These are phyloP conservation scores for Chrysanthemum seticuspe DNA, from an alignment of 129 eudicot genomes.

Conservation along the genomic window DNA sequence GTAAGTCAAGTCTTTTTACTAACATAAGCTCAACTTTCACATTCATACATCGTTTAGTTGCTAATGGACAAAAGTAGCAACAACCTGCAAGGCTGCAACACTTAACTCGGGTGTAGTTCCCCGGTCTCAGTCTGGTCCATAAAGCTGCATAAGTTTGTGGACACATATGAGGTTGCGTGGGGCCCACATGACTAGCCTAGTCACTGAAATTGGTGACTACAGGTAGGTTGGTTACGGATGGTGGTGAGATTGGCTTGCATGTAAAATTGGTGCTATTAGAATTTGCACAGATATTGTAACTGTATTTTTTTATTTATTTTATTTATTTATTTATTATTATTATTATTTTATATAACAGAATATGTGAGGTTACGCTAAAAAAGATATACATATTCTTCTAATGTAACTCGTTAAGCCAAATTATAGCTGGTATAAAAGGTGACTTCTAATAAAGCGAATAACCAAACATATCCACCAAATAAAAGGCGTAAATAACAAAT, in stretches of 20 bases:
- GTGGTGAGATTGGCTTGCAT: constrained; percentile 72
- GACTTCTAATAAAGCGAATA: no score
- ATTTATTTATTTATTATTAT: no score
- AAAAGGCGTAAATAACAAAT: no score
- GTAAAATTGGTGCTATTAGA: constrained; percentile 65
- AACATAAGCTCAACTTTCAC: constrained; percentile 69
- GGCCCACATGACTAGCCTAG: constrained; percentile 77
- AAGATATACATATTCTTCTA: no score
- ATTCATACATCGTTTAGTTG: constrained; percentile 46
- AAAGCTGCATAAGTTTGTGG: constrained; percentile 57
- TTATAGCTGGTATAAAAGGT: no score
- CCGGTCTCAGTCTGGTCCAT: constrained; percentile 66
- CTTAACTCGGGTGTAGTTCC: constrained; percentile 77
- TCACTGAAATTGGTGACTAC: constrained; percentile 83
- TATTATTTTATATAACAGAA: no score
- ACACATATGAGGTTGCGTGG: constrained; percentile 60
- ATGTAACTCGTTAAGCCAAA: no score
- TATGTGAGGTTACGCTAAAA: no score
- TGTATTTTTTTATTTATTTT: background rate
- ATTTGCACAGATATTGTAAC: background rate
- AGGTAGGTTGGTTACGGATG: constrained; percentile 61
- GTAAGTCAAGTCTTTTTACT: constrained; percentile 58
- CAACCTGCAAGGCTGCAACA: constrained; percentile 30
- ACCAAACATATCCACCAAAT: no score
- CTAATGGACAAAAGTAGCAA: constrained; percentile 52